phyloP scores from a whole-genome alignment of 2,329 filamentous ascomycete species.

The Scedosporium dehoogii region DNA sequence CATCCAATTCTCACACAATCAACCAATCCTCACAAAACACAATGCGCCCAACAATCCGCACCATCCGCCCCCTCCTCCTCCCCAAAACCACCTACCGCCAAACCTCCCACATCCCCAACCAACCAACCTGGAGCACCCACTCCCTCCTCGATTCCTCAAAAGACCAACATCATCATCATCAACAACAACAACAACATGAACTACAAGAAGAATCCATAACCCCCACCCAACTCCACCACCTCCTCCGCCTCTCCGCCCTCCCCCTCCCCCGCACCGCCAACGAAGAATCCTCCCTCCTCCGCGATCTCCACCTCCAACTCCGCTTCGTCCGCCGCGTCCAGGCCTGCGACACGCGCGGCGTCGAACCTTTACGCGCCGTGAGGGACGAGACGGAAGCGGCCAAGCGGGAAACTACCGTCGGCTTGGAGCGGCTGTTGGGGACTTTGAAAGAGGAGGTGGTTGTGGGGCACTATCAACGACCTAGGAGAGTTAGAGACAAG shows the following conservation, averaged over 20 bases:
- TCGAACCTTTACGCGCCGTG: slow-evolving; percentile 68
- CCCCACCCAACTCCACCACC: slow-evolving; percentile 62
- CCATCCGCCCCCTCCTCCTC: slow-evolving; percentile 2
- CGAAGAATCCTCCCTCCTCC: slow-evolving; percentile 49
- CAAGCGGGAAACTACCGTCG: slow-evolving; percentile 49
- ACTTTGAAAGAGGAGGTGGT: slow-evolving; percentile 51
- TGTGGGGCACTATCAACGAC: slow-evolving; percentile 43
- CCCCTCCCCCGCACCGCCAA: slow-evolving; percentile 53
- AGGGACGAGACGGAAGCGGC: slow-evolving; percentile 67
- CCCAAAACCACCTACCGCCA: slow-evolving; percentile 8
- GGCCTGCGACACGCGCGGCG: slow-evolving; percentile 56
- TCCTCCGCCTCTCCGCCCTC: slow-evolving; percentile 82
- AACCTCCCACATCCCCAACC: slow-evolving; percentile 44
- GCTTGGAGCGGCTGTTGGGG: slow-evolving; percentile 43
- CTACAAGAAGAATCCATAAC: slow-evolving; percentile 38
- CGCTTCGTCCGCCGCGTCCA: slow-evolving; percentile 87
- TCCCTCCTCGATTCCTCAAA: slow-evolving; percentile 45
- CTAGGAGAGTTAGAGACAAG: slow-evolving; percentile 23
- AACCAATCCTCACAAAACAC: not conserved
- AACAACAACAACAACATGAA: slow-evolving; percentile 2
- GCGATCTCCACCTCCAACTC: slow-evolving; percentile 70
- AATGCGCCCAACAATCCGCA: not conserved
- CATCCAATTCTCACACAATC: not conserved
- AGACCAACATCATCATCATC: slow-evolving; percentile 14
- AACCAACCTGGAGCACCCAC: slow-evolving; percentile 75